A percentile compares a stretch with the other conserved stretches of the same genome.
Evolutionary conservation across 2,329 filamentous ascomycete species (phyloP).

Genomic region (Fusarium clavum): DNA sequence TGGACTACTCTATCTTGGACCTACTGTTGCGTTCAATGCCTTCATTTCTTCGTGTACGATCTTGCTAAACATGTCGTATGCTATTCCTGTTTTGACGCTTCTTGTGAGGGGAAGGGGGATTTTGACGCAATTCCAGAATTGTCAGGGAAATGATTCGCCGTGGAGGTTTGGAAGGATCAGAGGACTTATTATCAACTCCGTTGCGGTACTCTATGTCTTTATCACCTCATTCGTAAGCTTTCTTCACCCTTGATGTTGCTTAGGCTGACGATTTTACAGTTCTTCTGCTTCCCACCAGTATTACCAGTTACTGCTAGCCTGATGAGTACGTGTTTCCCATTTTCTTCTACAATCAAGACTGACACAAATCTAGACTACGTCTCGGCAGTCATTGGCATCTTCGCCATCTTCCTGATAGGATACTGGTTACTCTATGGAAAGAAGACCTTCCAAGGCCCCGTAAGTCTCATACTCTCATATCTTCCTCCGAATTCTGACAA

Average conservation of each 20-base stretch:
- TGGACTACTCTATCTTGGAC: slow-evolving; percentile 33
- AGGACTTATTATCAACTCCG: slow-evolving; percentile 25
- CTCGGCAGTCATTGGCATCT: slow-evolving; percentile 53
- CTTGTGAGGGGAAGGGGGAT: slow-evolving; percentile 18
- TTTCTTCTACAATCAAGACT: accelerated
- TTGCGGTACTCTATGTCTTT: slow-evolving; percentile 35
- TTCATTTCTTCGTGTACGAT: slow-evolving; percentile 39
- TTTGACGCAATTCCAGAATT: slow-evolving; percentile 1
- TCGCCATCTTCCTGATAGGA: slow-evolving; percentile 25
- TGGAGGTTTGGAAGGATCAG: slow-evolving; percentile 23
- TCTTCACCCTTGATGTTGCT: accelerated
- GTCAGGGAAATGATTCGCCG: slow-evolving; percentile 4
- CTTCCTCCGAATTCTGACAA: neutral
- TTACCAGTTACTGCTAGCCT: slow-evolving; percentile 30
- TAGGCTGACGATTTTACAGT: slow-evolving; percentile 9
- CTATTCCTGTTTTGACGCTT: slow-evolving; percentile 30
- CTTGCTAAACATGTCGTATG: slow-evolving; percentile 37
- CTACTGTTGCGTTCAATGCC: slow-evolving; percentile 36
- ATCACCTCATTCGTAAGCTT: slow-evolving; percentile 32
- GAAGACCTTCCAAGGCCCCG: slow-evolving; percentile 36
- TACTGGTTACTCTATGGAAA: slow-evolving; percentile 35
- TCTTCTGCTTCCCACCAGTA: slow-evolving; percentile 39
- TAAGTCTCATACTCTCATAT: neutral
- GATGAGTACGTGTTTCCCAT: slow-evolving; percentile 18
- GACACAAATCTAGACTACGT: slow-evolving; percentile 49